Conservation (phyloP, 163 green algal genomes). For the Scenedesmus sp. region DNA sequence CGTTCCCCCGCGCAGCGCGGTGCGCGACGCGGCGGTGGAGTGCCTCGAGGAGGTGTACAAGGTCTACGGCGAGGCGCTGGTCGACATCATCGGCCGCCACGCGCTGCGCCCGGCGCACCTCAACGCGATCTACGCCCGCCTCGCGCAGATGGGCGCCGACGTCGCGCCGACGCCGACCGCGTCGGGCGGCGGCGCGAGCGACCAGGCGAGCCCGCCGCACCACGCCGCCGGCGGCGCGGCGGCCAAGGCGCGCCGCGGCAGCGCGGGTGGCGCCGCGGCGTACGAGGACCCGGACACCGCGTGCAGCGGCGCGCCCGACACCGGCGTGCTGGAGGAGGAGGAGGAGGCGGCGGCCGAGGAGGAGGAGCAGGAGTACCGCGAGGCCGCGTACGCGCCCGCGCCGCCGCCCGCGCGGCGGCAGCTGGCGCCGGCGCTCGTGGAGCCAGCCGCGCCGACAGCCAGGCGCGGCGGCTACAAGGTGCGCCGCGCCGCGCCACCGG, state of each 20-base stretch:
- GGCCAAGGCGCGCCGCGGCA: no score
- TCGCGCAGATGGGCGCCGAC: slow-evolving; percentile 30
- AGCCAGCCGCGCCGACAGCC: neutral
- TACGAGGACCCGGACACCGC: slow-evolving; percentile 8
- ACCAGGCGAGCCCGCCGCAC: neutral
- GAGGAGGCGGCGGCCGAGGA: no score
- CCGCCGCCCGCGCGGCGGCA: no score
- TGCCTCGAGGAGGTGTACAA: slow-evolving; percentile 62
- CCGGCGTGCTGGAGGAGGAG: no score
- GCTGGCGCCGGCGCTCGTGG: no score
- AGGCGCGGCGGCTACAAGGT: slow-evolving; percentile 36
- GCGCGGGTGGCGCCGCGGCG: neutral
- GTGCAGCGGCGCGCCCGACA: neutral
- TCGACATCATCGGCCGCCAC: slow-evolving; percentile 47
- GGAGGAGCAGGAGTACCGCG: no score
- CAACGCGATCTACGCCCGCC: slow-evolving; percentile 46
- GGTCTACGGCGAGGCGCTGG: slow-evolving; percentile 43
- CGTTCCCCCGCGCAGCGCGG: slow-evolving; percentile 38
- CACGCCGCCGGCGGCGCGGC: neutral
- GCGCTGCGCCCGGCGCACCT: slow-evolving; percentile 49
- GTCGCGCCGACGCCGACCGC: slow-evolving; percentile 4
- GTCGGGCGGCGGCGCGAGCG: neutral
- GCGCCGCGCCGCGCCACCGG: no score
- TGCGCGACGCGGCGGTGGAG: slow-evolving; percentile 57
- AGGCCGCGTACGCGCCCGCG: no score